Percentiles rank a stretch among this genome's conserved stretches.
phyloP scores from a whole-genome alignment of 2,329 filamentous ascomycete genomes.

The Hysterium pulicare region DNA sequence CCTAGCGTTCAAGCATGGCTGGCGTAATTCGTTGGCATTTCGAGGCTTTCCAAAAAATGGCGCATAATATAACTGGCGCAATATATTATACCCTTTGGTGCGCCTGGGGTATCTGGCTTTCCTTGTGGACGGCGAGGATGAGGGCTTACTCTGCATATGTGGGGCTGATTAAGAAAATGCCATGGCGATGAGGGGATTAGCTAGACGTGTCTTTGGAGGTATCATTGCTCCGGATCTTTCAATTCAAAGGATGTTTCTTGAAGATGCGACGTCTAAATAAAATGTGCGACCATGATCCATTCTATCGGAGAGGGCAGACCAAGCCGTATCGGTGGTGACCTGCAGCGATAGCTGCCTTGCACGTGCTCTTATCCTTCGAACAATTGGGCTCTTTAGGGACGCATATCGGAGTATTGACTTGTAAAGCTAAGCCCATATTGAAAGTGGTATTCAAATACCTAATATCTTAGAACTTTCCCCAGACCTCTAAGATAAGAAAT shows the following conservation, averaged over 20 bases:
- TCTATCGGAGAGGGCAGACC: background rate
- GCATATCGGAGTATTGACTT: no score
- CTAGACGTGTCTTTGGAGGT: no score
- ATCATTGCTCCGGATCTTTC: no score
- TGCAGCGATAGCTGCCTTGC: background rate
- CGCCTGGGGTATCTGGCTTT: conserved; percentile 8
- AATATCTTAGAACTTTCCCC: no score
- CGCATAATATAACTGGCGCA: conserved; percentile 11
- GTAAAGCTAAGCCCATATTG: no score
- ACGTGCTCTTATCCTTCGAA: no score
- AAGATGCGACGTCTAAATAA: conserved; percentile 3
- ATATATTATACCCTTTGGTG: conserved; percentile 12
- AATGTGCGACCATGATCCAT: background rate
- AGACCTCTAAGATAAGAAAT: no score
- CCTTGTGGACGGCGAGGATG: background rate
- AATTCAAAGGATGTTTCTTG: background rate
- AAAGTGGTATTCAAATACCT: no score
- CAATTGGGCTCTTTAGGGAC: no score
- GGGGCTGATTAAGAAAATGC: no score
- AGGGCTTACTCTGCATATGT: background rate
- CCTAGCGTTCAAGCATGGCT: conserved; percentile 17
- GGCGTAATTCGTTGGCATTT: conserved; percentile 13
- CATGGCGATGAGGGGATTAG: no score
- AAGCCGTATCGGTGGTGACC: background rate
- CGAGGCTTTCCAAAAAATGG: conserved; percentile 13